These are phyloP conservation scores for Sphagnum fallax DNA, from an alignment of 228 moss, liverwort and hornwort species.

Conservation along the genomic window DNA sequence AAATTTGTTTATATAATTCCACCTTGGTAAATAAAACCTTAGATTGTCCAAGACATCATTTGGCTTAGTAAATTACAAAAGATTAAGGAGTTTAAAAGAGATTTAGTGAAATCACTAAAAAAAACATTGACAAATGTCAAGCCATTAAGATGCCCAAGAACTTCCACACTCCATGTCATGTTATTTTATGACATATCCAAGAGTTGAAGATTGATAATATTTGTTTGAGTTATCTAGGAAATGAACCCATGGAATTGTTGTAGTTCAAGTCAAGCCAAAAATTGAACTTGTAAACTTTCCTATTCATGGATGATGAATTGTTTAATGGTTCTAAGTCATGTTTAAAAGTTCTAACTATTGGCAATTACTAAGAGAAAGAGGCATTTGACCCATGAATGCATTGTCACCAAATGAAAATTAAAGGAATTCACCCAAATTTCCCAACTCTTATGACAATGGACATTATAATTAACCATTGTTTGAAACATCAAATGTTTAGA, in stretches of 20 bases:
- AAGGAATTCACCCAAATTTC: slow-evolving; percentile 22
- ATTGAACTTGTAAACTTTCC: slow-evolving; percentile 39
- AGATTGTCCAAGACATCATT: slow-evolving; percentile 35
- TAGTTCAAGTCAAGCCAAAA: slow-evolving; percentile 36
- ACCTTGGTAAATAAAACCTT: slow-evolving; percentile 14
- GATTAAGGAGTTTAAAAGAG: slow-evolving; percentile 30
- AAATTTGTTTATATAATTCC: not conserved
- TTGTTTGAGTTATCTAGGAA: slow-evolving; percentile 20
- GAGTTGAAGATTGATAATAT: slow-evolving; percentile 40
- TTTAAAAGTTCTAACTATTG: slow-evolving; percentile 40
- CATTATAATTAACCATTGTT: slow-evolving; percentile 21
- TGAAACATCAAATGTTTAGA: slow-evolving; percentile 33
- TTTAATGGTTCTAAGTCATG: slow-evolving; percentile 27
- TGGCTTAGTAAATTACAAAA: slow-evolving; percentile 21
- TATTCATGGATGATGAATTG: slow-evolving; percentile 30
- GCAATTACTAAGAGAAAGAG: slow-evolving; percentile 17
- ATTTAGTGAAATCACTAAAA: slow-evolving; percentile 33
- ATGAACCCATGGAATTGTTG: slow-evolving; percentile 23
- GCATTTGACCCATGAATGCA: slow-evolving; percentile 21
- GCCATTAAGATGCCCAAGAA: slow-evolving; percentile 36
- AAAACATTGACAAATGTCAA: slow-evolving; percentile 39
- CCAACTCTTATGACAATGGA: slow-evolving; percentile 25
- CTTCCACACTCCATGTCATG: slow-evolving; percentile 21
- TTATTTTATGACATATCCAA: slow-evolving; percentile 39
- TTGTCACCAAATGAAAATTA: slow-evolving; percentile 34